phyloP scores from a whole-genome alignment of 2,329 filamentous ascomycete species.

The Helminthosporium solani region DNA sequence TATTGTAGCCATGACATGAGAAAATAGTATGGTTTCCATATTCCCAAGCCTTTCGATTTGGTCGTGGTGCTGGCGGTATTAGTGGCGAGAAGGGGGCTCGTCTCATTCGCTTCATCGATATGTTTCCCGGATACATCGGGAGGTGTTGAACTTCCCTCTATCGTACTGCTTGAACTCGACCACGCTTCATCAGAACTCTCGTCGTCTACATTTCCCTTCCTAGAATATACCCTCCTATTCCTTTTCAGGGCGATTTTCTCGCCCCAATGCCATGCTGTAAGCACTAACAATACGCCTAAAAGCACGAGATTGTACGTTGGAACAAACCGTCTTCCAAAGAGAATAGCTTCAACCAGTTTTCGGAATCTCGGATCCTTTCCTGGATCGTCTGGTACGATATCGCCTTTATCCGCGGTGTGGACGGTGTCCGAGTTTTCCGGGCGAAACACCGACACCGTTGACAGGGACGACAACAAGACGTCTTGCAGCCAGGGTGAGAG shows the following conservation, averaged over 20 bases:
- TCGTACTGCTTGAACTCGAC: constrained; percentile 44
- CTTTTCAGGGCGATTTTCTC: constrained; percentile 25
- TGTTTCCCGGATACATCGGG: constrained; percentile 24
- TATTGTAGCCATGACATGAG: constrained; percentile 50
- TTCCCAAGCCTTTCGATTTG: constrained; percentile 2
- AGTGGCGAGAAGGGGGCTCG: constrained; percentile 34
- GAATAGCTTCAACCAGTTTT: constrained; percentile 40
- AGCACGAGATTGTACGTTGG: constrained; percentile 45
- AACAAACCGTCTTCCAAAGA: constrained; percentile 42
- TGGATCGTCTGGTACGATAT: constrained; percentile 31
- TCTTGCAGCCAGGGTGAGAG: constrained; percentile 6
- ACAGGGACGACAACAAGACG: neutral
- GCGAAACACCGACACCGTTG: neutral
- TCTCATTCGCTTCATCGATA: constrained; percentile 26
- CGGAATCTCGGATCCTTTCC: constrained; percentile 39
- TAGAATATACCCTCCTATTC: constrained; percentile 9
- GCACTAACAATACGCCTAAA: constrained; percentile 38
- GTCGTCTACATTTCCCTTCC: constrained; percentile 1
- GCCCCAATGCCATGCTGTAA: constrained; percentile 42
- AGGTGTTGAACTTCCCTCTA: constrained; percentile 39
- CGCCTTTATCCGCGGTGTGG: constrained; percentile 3
- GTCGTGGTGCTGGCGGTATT: neutral
- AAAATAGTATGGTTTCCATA: constrained; percentile 23
- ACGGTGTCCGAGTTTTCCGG: neutral
- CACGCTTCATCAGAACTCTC: constrained; percentile 23